Conservation (phyloP, 2,329 filamentous ascomycete species). For the Penicillium decumbens region DNA sequence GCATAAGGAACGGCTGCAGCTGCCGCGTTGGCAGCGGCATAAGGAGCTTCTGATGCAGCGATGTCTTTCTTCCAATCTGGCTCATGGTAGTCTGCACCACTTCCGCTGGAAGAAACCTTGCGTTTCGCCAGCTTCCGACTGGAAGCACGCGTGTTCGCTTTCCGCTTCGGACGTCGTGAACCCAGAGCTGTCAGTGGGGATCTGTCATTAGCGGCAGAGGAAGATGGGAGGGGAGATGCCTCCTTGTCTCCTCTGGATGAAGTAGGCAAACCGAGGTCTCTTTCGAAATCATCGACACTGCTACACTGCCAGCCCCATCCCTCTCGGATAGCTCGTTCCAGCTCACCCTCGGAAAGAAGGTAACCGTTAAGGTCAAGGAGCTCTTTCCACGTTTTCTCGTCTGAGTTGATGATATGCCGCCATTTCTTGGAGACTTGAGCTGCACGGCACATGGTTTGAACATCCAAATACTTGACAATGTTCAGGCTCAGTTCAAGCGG, state of each 20-base stretch:
- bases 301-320: conserved; percentile 97
- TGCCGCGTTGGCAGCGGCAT: conserved; percentile 79
- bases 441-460: conserved; percentile 78
- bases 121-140: conserved; percentile 55
- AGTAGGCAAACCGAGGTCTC: conserved; percentile 63
- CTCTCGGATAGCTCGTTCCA: conserved; percentile 78
- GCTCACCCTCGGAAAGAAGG: conserved; percentile 69
- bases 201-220: conserved; percentile 25
- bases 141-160: conserved; percentile 44
- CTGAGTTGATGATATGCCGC: conserved; percentile 83
- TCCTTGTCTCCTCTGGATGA: conserved; percentile 41
- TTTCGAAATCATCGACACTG: conserved; percentile 69
- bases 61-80: conserved; percentile 46
- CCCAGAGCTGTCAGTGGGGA: conserved; percentile 16
- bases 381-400: conserved; percentile 94
- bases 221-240: conserved; percentile 19
- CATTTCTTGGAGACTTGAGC: conserved; percentile 93
- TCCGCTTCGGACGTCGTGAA: conserved; percentile 44
- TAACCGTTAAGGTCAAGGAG: conserved; percentile 83
- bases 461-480: conserved; percentile 79
- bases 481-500: conserved; percentile 84
- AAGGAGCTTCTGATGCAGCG: conserved; percentile 68
- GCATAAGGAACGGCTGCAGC: conserved; percentile 76
- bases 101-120: conserved; percentile 48
- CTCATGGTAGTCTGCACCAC: conserved; percentile 39